Evolutionary conservation across 495 filamentous ascomycete species (phyloP), one percentile per base, ranked within the genome.

Genomic region (Hamigera avellanea): DNA sequence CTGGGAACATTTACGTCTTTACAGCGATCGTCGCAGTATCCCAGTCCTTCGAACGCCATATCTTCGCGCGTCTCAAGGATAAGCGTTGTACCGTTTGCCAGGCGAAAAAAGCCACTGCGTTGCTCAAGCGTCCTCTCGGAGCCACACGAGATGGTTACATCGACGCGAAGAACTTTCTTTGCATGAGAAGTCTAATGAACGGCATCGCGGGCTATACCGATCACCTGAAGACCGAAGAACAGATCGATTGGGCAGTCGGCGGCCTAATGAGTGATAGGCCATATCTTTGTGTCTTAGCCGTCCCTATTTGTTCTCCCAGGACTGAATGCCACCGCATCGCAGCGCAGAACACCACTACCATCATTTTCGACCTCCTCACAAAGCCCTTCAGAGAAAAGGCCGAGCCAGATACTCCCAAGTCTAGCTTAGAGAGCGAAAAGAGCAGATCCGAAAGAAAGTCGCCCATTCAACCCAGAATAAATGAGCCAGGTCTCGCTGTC

Each of bases 251-350:
- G 21, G 21, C 21, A 5, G 9, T 23, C 21, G 21, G 21, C 4
- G 9, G 9, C 21, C 9, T 23, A 4, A 4, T 23, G 21, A 23
- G 33, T 8, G 33, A 42, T 19, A 39, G 32, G 16, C 36, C 41
- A 8, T 44, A 30, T 26, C 5, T 44, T 3, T 44, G 41, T 23
- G 18, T 12, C 2, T 21, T 44, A 8, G 36, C 41, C 16, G 19
- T 44, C 6, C 41, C 41, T 2, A 19, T 44, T 9, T 44, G 41
- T 36, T 17, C 19, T 6, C 2, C 17, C 2, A 21, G 33, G 1
- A 29, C 13, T 2, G 1, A 35, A 8, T 44, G 41, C 17, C 19
- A 25, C 32, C 31, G 27, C 2, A 18, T 26, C 25, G 41, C 30
- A n/a, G 19, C 19, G n/a, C 26, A 14, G 16, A 26, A 19, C 5